Evolutionary conservation across 495 filamentous ascomycete species (phyloP).

Genomic region (Cercophora sp.): DNA sequence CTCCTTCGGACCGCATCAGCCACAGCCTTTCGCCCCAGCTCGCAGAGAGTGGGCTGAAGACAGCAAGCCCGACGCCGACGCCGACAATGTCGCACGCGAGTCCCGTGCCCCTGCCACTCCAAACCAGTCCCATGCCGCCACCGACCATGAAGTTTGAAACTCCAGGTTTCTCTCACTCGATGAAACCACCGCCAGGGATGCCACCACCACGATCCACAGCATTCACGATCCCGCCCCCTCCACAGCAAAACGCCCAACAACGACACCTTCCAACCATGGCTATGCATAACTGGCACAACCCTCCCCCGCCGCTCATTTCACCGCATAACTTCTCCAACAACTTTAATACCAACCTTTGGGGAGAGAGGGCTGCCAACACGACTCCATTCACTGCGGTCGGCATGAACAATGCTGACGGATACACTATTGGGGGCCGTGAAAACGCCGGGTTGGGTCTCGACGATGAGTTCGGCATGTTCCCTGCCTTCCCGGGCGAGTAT

Average conservation of each 20-base stretch:
- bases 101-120: slow-evolving; percentile 12
- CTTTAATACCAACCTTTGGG: slow-evolving; percentile 14
- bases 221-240: slow-evolving; percentile 37
- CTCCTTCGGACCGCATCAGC: slow-evolving; percentile 11
- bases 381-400: slow-evolving; percentile 18
- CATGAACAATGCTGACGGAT: slow-evolving; percentile 10
- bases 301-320: slow-evolving; percentile 52
- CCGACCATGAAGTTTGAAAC: slow-evolving; percentile 20
- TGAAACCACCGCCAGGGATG: slow-evolving; percentile 21
- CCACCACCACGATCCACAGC: slow-evolving; percentile 21
- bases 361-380: slow-evolving; percentile 10
- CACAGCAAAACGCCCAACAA: slow-evolving; percentile 32
- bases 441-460: neutral
- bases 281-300: slow-evolving; percentile 14
- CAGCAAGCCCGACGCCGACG: slow-evolving; percentile 21
- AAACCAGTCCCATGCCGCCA: slow-evolving; percentile 15
- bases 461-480: slow-evolving; percentile 25
- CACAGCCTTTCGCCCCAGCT: slow-evolving; percentile 19
- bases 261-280: slow-evolving; percentile 31
- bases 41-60: neutral
- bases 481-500: slow-evolving; percentile 27
- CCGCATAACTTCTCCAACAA: slow-evolving; percentile 33
- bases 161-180: slow-evolving; percentile 6
- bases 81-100: slow-evolving; percentile 19
- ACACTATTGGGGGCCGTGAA: neutral